Evolutionary conservation across 1,139 yeast species (phyloP).

Genomic region (Yamadazyma sp.): DNA sequence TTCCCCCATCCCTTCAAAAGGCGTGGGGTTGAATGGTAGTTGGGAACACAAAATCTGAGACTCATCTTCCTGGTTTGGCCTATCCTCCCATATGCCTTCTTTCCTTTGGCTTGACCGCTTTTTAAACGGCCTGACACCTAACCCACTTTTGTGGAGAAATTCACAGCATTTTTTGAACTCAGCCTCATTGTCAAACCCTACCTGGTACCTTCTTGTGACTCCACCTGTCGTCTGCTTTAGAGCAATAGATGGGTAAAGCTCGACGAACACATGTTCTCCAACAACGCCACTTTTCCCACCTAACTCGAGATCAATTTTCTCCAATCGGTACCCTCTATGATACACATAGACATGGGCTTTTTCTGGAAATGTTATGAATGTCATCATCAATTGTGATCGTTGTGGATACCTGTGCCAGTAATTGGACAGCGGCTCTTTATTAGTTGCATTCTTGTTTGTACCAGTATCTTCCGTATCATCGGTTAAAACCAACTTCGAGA

Average conservation of each 20-base stretch:
- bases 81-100: background rate
- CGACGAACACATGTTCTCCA: conserved; percentile 7
- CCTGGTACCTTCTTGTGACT: conserved; percentile 15
- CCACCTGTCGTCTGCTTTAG: conserved; percentile 11
- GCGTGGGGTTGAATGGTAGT: background rate
- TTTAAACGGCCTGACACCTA: conserved; percentile 2
- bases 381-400: conserved; percentile 11
- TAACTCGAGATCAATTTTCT: conserved; percentile 5
- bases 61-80: background rate
- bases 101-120: background rate
- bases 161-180: conserved; percentile 9
- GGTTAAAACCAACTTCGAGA: conserved; percentile 8
- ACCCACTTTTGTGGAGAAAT: conserved; percentile 3
- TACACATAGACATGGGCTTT: conserved; percentile 12
- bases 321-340: conserved; percentile 15
- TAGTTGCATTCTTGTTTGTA: background rate
- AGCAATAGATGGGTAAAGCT: conserved; percentile 16
- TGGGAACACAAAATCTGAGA: conserved; percentile 1
- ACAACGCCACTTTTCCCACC: background rate
- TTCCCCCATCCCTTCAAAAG: background rate
- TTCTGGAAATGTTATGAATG: conserved; percentile 9
- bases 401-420: conserved; percentile 18
- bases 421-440: conserved; percentile 2
- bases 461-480: background rate
- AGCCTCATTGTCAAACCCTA: conserved; percentile 9